These are phyloP conservation scores for Phytomonas serpens DNA, from an alignment of 208 protist genomes.

Conservation along the genomic window DNA sequence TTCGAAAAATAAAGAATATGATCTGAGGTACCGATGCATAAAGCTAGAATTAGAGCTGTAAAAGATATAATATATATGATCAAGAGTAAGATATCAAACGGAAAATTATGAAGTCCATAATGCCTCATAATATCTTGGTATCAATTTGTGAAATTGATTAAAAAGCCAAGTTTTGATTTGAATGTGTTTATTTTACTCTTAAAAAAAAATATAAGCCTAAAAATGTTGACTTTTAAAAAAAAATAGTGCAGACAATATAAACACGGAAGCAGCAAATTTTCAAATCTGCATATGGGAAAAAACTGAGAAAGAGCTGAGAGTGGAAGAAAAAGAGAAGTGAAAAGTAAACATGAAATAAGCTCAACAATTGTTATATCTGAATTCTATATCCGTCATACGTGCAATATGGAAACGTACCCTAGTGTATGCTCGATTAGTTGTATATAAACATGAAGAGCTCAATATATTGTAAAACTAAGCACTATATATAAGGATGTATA, in stretches of 20 bases:
- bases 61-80: background rate
- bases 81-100: background rate
- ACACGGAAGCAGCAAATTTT: slow-evolving; percentile 3
- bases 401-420: background rate
- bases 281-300: slow-evolving; percentile 1
- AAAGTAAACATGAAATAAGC: slow-evolving; percentile 8
- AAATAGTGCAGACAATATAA: slow-evolving; percentile 4
- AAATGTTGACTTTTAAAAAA: slow-evolving; percentile 10
- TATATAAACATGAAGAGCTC: slow-evolving; percentile 1
- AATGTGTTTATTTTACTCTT: background rate
- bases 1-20: background rate
- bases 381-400: background rate
- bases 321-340: slow-evolving; percentile 15
- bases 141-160: background rate
- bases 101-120: background rate
- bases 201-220: background rate
- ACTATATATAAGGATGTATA: background rate
- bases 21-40: background rate
- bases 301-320: slow-evolving; percentile 11
- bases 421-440: background rate
- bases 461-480: background rate
- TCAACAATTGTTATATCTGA: background rate
- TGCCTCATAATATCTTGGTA: background rate
- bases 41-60: background rate
- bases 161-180: background rate